Conservation (phyloP, 2,329 filamentous ascomycete species). For the Botrytis cinerea region DNA sequence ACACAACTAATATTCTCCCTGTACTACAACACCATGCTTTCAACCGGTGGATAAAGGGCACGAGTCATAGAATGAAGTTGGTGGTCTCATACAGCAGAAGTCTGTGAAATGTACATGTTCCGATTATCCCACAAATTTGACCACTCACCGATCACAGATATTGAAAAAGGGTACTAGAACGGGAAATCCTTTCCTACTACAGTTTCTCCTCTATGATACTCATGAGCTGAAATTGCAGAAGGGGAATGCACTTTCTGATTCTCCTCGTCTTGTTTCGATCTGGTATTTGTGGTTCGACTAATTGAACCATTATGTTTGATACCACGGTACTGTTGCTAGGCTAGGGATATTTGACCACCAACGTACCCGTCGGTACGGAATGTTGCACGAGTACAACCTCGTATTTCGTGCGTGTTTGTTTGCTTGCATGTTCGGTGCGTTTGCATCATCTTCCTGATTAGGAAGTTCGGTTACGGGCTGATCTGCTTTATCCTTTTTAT, state of each 20-base stretch:
- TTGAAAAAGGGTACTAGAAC: not conserved
- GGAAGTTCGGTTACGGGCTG: too few relatives aligned
- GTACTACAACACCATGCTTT: not conserved
- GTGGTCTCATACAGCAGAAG: not conserved
- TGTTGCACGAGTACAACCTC: too few relatives aligned
- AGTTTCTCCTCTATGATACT: not conserved
- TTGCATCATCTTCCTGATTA: too few relatives aligned
- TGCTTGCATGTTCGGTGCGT: too few relatives aligned
- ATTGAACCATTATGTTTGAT: not conserved
- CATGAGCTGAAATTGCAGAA: not conserved
- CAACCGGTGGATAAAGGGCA: not conserved
- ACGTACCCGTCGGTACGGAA: too few relatives aligned
- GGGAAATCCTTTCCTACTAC: not conserved
- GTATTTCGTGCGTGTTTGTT: too few relatives aligned
- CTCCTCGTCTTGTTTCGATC: not conserved
- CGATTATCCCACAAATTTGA: not conserved
- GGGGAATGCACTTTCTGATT: not conserved
- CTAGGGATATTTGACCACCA: too few relatives aligned
- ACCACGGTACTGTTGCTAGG: too few relatives aligned
- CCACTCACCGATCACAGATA: not conserved
- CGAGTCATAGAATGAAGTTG: not conserved
- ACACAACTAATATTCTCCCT: not conserved
- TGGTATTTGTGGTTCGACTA: not conserved
- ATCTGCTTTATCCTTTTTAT: too few relatives aligned
- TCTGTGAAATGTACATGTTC: not conserved